Evolutionary conservation across 2,329 filamentous ascomycete species (phyloP).

Genomic region (Hortaea sp.): DNA sequence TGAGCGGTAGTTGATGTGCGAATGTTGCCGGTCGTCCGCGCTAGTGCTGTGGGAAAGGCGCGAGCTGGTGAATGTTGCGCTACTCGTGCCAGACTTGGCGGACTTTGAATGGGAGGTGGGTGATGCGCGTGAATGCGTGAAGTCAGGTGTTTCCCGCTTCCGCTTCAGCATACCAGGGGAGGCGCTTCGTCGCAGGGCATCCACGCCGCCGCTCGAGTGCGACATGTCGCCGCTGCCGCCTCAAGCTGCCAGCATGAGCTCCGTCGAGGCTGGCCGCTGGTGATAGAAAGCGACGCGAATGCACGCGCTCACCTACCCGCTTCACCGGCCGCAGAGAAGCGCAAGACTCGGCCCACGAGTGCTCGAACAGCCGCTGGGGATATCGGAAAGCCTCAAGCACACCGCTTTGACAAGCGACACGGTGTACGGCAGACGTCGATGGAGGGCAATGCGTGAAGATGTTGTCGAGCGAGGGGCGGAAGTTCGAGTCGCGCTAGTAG

Average conservation of each 20-base stretch:
- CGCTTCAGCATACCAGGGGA: neutral
- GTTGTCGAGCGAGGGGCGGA: neutral
- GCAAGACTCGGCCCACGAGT: no score
- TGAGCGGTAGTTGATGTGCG: conserved; percentile 16
- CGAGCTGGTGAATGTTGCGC: conserved; percentile 2
- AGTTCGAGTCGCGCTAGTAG: no score
- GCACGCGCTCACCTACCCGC: neutral
- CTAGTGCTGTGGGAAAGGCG: neutral
- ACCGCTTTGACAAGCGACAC: no score
- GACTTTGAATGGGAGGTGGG: neutral
- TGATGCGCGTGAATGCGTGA: neutral
- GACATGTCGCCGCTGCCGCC: conserved; percentile 19
- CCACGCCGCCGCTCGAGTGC: conserved; percentile 16
- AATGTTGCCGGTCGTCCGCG: conserved; percentile 2
- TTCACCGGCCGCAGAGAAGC: no score
- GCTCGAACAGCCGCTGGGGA: no score
- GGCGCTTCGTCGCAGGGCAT: conserved; percentile 6
- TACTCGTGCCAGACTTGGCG: neutral
- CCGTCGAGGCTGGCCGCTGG: neutral
- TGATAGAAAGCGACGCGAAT: neutral
- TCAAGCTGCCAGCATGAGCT: conserved; percentile 4
- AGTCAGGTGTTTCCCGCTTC: neutral
- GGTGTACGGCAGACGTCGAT: no score
- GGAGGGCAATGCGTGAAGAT: neutral
- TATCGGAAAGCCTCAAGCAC: no score